A percentile compares a stretch with the other conserved stretches of the same genome.
Evolutionary conservation across 2,329 filamentous ascomycete species (phyloP).

Genomic region (Rhynchosporium agropyri): DNA sequence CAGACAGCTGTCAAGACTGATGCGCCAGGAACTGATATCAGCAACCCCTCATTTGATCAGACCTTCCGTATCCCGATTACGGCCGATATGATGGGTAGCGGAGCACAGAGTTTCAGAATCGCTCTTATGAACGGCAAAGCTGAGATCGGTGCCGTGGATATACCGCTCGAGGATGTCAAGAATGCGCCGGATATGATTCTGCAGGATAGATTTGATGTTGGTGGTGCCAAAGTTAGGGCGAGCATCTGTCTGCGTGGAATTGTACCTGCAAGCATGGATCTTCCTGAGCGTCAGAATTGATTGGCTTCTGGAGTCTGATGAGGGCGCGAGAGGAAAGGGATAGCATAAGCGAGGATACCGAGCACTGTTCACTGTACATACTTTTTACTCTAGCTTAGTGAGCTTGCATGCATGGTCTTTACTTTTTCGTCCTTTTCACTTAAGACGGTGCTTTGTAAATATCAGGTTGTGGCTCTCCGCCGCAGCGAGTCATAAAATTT

Average conservation of each 20-base stretch:
- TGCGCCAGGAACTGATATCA: conserved; percentile 26
- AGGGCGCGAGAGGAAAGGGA: not conserved
- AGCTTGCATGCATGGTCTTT: no score
- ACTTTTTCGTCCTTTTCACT: no score
- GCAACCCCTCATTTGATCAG: conserved; percentile 24
- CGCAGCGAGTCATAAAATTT: no score
- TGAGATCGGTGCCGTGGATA: conserved; percentile 18
- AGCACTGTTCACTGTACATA: no score
- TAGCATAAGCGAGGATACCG: not conserved
- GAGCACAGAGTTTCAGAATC: conserved; percentile 21
- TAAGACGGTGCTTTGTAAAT: no score
- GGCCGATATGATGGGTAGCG: conserved; percentile 22
- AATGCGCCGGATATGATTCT: conserved; percentile 23
- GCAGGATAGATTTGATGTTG: conserved; percentile 22
- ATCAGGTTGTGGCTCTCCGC: no score
- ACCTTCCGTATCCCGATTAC: conserved; percentile 23
- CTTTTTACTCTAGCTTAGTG: no score
- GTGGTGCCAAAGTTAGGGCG: conserved; percentile 21
- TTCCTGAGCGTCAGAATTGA: conserved; percentile 19
- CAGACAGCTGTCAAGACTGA: conserved; percentile 26
- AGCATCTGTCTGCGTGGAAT: conserved; percentile 22
- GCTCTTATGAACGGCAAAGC: conserved; percentile 23
- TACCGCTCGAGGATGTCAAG: conserved; percentile 21
- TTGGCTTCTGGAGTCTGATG: not conserved
- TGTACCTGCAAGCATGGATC: conserved; percentile 15